phyloP scores from a whole-genome alignment of 805 yeast species.

The Sugiyamaella marilandica region DNA sequence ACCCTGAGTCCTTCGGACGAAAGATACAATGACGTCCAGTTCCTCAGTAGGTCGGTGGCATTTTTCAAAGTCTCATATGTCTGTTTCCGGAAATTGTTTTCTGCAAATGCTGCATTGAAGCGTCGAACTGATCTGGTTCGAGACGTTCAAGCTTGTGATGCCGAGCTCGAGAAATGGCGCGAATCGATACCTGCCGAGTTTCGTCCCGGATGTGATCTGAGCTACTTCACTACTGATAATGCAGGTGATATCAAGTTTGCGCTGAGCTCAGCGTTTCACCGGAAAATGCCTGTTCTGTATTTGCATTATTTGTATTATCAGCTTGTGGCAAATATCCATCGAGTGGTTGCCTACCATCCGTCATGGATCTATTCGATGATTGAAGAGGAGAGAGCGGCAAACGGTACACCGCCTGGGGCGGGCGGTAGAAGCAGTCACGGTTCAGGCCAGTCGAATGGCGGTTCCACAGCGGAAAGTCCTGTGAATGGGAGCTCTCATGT shows the following conservation, averaged over 20 bases:
- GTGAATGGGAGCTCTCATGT: neutral
- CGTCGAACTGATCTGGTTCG: constrained; percentile 13
- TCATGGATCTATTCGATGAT: constrained; percentile 19
- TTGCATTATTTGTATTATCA: constrained; percentile 22
- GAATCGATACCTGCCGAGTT: constrained; percentile 16
- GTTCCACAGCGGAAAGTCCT: neutral
- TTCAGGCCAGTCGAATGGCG: neutral
- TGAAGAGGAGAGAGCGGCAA: constrained; percentile 9
- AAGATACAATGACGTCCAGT: neutral
- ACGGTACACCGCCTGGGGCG: neutral
- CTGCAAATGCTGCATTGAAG: constrained; percentile 16
- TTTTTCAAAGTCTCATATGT: constrained; percentile 14
- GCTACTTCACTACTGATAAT: neutral
- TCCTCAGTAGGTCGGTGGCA: neutral
- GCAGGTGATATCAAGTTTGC: neutral
- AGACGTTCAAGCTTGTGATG: constrained; percentile 17
- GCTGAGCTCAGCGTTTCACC: constrained; percentile 8
- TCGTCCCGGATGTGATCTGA: constrained; percentile 16
- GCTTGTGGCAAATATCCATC: constrained; percentile 19
- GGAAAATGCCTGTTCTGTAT: constrained; percentile 12
- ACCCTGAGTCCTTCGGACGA: neutral
- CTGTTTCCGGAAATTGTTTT: constrained; percentile 14
- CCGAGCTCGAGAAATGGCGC: constrained; percentile 21
- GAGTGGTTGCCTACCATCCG: constrained; percentile 24
- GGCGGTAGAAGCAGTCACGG: neutral